phyloP scores from a whole-genome alignment of 257 asterid species.

The Solanum ahanhuiri region DNA sequence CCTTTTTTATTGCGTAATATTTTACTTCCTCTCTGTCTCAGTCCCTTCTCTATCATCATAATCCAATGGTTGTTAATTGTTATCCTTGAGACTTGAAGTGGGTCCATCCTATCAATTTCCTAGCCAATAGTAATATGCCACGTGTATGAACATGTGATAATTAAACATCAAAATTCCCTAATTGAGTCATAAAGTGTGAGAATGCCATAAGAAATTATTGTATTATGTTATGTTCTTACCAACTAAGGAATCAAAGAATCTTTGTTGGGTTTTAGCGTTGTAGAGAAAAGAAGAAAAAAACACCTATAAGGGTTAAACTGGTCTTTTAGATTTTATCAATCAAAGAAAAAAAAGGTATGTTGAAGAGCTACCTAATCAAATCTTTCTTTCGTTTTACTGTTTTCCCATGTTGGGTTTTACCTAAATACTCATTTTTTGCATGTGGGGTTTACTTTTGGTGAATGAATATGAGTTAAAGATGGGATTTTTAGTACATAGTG shows the following conservation, averaged over 20 bases:
- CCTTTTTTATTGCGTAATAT: no score
- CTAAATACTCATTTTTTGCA: slow-evolving; percentile 2
- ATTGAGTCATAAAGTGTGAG: no score
- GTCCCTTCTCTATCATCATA: no score
- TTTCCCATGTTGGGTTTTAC: background rate
- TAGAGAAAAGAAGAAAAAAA: background rate
- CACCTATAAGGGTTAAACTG: background rate
- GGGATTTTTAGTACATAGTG: slow-evolving; percentile 2
- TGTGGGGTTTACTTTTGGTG: slow-evolving; percentile 4
- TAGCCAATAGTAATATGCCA: no score
- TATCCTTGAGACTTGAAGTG: no score
- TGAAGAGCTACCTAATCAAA: background rate
- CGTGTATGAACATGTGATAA: no score
- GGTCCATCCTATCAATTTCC: no score
- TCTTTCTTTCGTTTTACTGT: background rate
- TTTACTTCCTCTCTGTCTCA: no score
- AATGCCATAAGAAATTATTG: no score
- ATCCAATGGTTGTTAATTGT: no score
- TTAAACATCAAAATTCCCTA: no score
- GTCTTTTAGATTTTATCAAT: background rate
- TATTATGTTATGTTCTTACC: slow-evolving; percentile 10
- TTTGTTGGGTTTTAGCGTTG: slow-evolving; percentile 10
- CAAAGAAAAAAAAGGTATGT: background rate
- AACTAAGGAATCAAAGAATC: slow-evolving; percentile 25
- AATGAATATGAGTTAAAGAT: background rate